Evolutionary conservation across 2,329 filamentous ascomycete species (phyloP).

Genomic region (Ophiosphaerella korrae): DNA sequence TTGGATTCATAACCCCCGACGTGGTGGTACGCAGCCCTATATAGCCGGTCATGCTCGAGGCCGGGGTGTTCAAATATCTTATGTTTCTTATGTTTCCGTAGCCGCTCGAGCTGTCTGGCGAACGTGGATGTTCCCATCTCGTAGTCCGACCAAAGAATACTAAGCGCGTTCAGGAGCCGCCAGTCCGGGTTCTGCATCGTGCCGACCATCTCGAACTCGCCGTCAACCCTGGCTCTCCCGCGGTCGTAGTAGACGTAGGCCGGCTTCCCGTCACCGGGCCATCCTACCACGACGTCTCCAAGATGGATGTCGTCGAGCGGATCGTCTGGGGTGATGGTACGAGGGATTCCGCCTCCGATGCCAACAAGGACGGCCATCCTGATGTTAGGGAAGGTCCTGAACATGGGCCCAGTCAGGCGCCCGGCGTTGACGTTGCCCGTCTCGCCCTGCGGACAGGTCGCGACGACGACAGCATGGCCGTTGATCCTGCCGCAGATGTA

Average conservation of each 20-base stretch:
- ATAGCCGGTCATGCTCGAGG: slow-evolving; percentile 7
- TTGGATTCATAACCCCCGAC: slow-evolving; percentile 3
- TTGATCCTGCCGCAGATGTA: slow-evolving; percentile 13
- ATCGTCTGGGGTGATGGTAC: neutral
- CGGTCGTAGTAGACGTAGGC: slow-evolving; percentile 10
- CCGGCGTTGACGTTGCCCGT: slow-evolving; percentile 12
- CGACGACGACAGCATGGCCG: slow-evolving; percentile 12
- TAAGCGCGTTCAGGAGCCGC: slow-evolving; percentile 9
- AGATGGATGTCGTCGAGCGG: slow-evolving; percentile 11
- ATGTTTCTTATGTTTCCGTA: neutral
- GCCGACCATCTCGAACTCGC: slow-evolving; percentile 14
- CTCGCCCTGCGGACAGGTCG: slow-evolving; percentile 5
- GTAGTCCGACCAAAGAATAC: slow-evolving; percentile 5
- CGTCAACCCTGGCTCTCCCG: slow-evolving; percentile 8
- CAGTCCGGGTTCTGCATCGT: slow-evolving; percentile 13
- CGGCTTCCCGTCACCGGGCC: slow-evolving; percentile 7
- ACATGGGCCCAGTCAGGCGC: slow-evolving; percentile 9
- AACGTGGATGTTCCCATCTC: slow-evolving; percentile 5
- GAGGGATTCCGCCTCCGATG: slow-evolving; percentile 15
- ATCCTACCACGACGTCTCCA: slow-evolving; percentile 9
- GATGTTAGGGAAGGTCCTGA: slow-evolving; percentile 15
- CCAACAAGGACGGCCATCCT: slow-evolving; percentile 14
- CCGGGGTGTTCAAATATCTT: slow-evolving; percentile 6
- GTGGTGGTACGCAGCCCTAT: slow-evolving; percentile 6
- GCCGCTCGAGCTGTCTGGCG: slow-evolving; percentile 2